Conservation (phyloP, 306 rosid species). For the Lotus japonicus region DNA sequence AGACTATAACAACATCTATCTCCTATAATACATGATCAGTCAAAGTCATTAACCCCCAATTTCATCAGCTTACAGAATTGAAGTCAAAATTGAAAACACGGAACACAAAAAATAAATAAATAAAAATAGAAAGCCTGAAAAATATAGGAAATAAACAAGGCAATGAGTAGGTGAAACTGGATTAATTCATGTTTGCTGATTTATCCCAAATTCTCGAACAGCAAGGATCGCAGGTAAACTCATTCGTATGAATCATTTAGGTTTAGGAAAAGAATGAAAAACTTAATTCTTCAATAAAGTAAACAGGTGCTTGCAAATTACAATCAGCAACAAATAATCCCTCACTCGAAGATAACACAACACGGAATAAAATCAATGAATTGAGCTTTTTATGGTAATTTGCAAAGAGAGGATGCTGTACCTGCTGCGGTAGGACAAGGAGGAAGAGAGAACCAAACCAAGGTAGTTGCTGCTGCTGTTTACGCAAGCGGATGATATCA, state of each 20-base stretch:
- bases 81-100: neutral
- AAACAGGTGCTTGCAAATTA: neutral
- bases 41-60: neutral
- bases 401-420: neutral
- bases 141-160: too few relatives aligned
- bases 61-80: neutral
- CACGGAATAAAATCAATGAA: neutral
- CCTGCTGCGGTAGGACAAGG: neutral
- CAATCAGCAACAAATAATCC: neutral
- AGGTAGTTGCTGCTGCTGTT: neutral
- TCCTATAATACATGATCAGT: neutral
- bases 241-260: neutral
- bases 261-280: neutral
- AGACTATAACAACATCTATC: neutral
- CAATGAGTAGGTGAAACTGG: neutral
- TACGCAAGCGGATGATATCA: neutral
- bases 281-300: neutral
- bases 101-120: neutral
- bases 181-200: neutral
- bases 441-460: neutral
- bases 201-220: neutral
- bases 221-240: neutral
- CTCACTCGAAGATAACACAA: neutral
- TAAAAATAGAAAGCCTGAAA: too few relatives aligned
- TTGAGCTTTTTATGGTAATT: neutral